Evolutionary conservation across 2,329 filamentous ascomycete species (phyloP).

Genomic region (Aureobasidium sp.): DNA sequence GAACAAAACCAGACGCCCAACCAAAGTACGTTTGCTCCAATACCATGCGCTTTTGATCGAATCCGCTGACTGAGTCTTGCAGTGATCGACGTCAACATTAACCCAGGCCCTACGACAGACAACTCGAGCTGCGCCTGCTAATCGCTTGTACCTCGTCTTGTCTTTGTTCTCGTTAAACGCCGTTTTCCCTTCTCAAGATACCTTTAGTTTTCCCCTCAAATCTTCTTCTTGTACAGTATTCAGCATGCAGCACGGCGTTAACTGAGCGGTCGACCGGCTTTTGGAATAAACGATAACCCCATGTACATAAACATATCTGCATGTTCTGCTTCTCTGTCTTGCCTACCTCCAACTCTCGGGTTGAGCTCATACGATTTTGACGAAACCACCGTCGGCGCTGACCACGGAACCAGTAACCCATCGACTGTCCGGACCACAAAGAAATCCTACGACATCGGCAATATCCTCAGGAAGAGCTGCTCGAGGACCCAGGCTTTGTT

Average conservation of each 20-base stretch:
- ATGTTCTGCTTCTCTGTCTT: neutral
- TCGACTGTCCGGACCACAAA: constrained; percentile 23
- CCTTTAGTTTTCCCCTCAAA: neutral
- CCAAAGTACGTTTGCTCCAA: constrained; percentile 59
- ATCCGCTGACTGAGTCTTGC: neutral
- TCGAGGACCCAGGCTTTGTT: constrained; percentile 1
- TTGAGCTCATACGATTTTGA: neutral
- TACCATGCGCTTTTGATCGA: neutral
- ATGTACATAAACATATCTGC: constrained; percentile 1
- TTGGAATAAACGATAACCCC: constrained; percentile 1
- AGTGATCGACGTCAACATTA: constrained; percentile 20
- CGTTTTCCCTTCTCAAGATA: constrained; percentile 3
- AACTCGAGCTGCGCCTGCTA: constrained; percentile 18
- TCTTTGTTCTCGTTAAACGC: constrained; percentile 1
- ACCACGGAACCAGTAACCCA: constrained; percentile 27
- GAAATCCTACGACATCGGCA: constrained; percentile 58
- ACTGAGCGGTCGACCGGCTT: neutral
- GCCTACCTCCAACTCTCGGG: neutral
- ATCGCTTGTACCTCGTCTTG: neutral
- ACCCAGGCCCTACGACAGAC: constrained; percentile 15
- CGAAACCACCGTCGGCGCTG: constrained; percentile 21
- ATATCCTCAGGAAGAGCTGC: constrained; percentile 38
- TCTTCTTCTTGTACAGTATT: constrained; percentile 11
- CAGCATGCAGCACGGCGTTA: constrained; percentile 11
- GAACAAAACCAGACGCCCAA: constrained; percentile 68